phyloP scores from a whole-genome alignment of 2,329 filamentous ascomycete genomes.

The Ophiocordyceps australis region DNA sequence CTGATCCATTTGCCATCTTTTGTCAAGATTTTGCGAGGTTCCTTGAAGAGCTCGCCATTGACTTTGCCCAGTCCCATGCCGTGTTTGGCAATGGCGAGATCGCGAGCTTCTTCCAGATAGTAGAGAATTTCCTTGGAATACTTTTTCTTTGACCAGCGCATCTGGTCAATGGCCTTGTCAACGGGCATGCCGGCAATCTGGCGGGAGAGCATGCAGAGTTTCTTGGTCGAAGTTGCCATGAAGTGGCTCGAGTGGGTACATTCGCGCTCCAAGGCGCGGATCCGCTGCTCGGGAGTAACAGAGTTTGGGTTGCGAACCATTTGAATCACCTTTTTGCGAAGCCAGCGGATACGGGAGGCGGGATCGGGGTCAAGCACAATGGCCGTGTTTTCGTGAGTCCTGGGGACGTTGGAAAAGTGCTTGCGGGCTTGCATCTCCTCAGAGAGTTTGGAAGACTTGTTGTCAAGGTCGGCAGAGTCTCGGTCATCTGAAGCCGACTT shows the following conservation, averaged over 20 bases:
- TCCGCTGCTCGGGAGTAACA: constrained; percentile 39
- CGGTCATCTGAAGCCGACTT: too few relatives aligned
- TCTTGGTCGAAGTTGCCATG: constrained; percentile 80
- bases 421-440: too few relatives aligned
- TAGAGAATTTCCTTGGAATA: constrained; percentile 62
- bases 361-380: constrained; percentile 61
- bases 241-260: constrained; percentile 43
- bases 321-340: constrained; percentile 69
- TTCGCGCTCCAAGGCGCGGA: constrained; percentile 45
- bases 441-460: too few relatives aligned
- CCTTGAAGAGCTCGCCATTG: constrained; percentile 18
- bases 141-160: constrained; percentile 92
- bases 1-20: constrained; percentile 58
- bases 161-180: constrained; percentile 84
- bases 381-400: constrained; percentile 33
- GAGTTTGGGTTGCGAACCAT: constrained; percentile 43
- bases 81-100: constrained; percentile 59
- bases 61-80: constrained; percentile 62
- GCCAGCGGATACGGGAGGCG: constrained; percentile 50
- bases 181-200: constrained; percentile 91
- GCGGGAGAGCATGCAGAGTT: constrained; percentile 66
- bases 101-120: constrained; percentile 65
- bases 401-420: too few relatives aligned
- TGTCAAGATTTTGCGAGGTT: constrained; percentile 39
- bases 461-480: too few relatives aligned